These are phyloP conservation scores for Rosellinia necatrix DNA, from an alignment of 2,329 filamentous ascomycete genomes.

Conservation along the genomic window DNA sequence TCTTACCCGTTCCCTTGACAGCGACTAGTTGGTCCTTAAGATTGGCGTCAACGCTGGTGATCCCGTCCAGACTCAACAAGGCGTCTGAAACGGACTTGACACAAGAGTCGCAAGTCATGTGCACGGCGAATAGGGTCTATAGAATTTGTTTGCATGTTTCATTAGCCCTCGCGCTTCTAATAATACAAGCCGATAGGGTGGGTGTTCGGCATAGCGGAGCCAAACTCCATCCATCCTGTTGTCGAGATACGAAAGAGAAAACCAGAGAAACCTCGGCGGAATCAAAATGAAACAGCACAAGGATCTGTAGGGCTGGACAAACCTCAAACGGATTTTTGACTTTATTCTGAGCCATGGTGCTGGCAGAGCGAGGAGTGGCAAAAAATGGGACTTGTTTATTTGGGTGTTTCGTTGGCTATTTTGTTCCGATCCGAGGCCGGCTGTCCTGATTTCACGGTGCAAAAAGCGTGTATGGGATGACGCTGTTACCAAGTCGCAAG, in stretches of 20 bases:
- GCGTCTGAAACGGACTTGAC: conserved; percentile 83
- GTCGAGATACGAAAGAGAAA: too few species aligned
- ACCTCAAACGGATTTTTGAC: conserved; percentile 44
- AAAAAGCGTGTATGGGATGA: conserved; percentile 34
- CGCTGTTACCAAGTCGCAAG: conserved; percentile 33
- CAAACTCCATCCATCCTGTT: too few species aligned
- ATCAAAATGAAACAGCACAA: not conserved
- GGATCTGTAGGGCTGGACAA: conserved; percentile 26
- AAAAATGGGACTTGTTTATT: conserved; percentile 5
- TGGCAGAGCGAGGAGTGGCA: conserved; percentile 9
- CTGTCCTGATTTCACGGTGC: conserved; percentile 33
- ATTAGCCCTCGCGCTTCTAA: conserved; percentile 30
- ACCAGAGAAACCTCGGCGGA: too few species aligned
- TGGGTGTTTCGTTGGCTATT: conserved; percentile 6
- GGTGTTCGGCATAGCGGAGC: not conserved
- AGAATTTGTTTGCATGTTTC: conserved; percentile 35
- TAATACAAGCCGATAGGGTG: not conserved
- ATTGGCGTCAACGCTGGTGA: conserved; percentile 81
- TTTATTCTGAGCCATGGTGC: conserved; percentile 40
- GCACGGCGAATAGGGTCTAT: conserved; percentile 92
- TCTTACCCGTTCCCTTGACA: conserved; percentile 78
- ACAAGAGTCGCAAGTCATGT: conserved; percentile 88
- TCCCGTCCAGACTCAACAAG: conserved; percentile 76
- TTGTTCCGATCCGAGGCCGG: too few species aligned
- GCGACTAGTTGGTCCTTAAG: conserved; percentile 82